Evolutionary conservation across 352 stramenopile species (phyloP), one percentile per base, ranked within the genome.

Genomic region (Phytopythium cucurbitacearum): DNA sequence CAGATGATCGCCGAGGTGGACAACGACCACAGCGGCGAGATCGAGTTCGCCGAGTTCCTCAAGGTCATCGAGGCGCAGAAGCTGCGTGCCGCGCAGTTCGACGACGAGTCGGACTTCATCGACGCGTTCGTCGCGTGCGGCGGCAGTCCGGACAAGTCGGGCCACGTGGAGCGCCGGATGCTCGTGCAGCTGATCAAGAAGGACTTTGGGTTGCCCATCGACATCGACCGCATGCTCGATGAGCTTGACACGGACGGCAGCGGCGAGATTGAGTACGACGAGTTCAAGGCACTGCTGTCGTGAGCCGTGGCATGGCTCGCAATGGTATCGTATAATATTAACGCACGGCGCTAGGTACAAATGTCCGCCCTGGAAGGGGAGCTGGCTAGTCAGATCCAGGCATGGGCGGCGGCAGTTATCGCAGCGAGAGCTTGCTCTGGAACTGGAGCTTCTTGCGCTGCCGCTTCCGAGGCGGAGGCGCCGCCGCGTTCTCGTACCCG

Each of bases 61-160:
- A 85, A 98, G 50, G 94, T 99, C 39, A 98, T 99, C 48, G 95
- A 98, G 63, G 92, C 89, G 40, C 96, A 99, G 73, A 99, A 99
- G 73, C 85, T 98, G 42, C 78, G 91, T 12, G 93, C 93, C 5
- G 76, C 87, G 41, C 89, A 98, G 62, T 97, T 97, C 55, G 92
- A 98, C 65, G 93, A 98, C 56, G 94, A 99, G 65, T 97, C 91
- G 32, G 95, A 98, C 64, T 97, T 99, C 75, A 95, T 98, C 59
- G 96, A 98, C 67, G 94, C 94, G 35, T 98, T 98, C 57, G 95
- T 98, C 4, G 95, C 96, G 16, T 98, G 94, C 48, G 94, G 94
- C 33, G 95, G 95, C 34, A 89, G 82, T 21, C 53, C 76, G 1
- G 89, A 98, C 69, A 98, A 98, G 68, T 76, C 65, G 15, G 93